Conservation (phyloP, 148 eudicot genomes). For the Rhododendron simsii region DNA sequence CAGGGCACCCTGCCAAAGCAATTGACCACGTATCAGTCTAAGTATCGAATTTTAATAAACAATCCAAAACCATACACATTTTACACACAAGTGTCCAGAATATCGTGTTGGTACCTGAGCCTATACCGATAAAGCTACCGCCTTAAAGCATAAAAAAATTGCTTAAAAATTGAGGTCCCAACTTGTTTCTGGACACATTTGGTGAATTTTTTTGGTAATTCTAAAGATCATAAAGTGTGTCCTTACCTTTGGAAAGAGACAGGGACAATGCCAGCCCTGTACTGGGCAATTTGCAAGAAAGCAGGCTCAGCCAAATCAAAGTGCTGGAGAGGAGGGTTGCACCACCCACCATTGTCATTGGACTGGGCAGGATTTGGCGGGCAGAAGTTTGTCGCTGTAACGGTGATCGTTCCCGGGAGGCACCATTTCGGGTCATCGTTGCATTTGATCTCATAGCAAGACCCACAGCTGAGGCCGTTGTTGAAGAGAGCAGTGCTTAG, state of each 20-base stretch:
- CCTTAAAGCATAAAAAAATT: too few relatives aligned
- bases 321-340: slow-evolving; percentile 26
- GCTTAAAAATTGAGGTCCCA: too few relatives aligned
- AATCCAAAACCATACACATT: background rate
- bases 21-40: background rate
- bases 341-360: slow-evolving; percentile 30
- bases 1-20: slow-evolving; percentile 26
- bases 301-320: slow-evolving; percentile 37
- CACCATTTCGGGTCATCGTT: slow-evolving; percentile 20
- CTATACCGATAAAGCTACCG: too few relatives aligned
- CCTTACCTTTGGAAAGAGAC: slow-evolving; percentile 20
- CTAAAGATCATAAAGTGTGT: background rate
- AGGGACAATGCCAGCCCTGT: slow-evolving; percentile 29
- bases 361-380: slow-evolving; percentile 14
- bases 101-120: too few relatives aligned
- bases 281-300: slow-evolving; percentile 26
- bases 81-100: too few relatives aligned
- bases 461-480: slow-evolving; percentile 28
- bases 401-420: slow-evolving; percentile 14
- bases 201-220: background rate
- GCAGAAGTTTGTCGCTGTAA: slow-evolving; percentile 24
- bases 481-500: slow-evolving; percentile 73
- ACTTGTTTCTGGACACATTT: too few relatives aligned
- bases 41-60: background rate
- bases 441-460: slow-evolving; percentile 23